Base-by-base conservation (phyloP, 768 basidiomycete genomes). In the Calocybe cyanea region DNA sequence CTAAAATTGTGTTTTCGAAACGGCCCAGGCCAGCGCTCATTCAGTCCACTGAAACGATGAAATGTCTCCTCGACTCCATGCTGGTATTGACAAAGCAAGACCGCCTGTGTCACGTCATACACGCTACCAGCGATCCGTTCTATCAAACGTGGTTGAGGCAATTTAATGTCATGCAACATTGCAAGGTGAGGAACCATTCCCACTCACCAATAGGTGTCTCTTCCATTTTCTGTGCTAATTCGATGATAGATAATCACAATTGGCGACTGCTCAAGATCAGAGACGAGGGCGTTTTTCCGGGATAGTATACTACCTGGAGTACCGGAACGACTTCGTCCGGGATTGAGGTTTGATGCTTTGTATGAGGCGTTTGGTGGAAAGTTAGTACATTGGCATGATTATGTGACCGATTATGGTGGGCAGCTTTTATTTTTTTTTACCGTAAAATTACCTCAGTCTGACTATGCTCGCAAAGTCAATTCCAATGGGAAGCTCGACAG, bases 11-110 rank as follows among this genome's bases (percentile, higher is more conserved):
- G n/a, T 28, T 6, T 3, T n/a, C 14, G 13, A 35, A 32, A 8
- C 31, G 8, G 31, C 8, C n/a, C 56, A 91, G 81, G 38, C 87
- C 87, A 0, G 75, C 81, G 4, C 69, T 91, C 34, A 86, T 91
- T 33, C 81, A 86, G 53, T 88, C 86, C 0, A 72, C 74, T 2
- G 87, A 87, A 23, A 78, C 87, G 2, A 88, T 92, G 85, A 92
- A 90, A 60, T 83, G 81, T 51, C 65, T 92, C 13, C 73, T 92
- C 25, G 90, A 92, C 57, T 85, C 87, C 10, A 87, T 90, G 78
- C 78, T 91, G 15, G 89, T 91, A 11, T 67, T 92, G 44, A 90
- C 90, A 24, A 91, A 92, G 66, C 90, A 92, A 62, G 89, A 91
- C 57, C 71, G 85, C n/a, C 63, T 92, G 11, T 87, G 85, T 56